phyloP scores from a whole-genome alignment of 2,329 filamentous ascomycete species.

The Pseudogymnoascus sp. region DNA sequence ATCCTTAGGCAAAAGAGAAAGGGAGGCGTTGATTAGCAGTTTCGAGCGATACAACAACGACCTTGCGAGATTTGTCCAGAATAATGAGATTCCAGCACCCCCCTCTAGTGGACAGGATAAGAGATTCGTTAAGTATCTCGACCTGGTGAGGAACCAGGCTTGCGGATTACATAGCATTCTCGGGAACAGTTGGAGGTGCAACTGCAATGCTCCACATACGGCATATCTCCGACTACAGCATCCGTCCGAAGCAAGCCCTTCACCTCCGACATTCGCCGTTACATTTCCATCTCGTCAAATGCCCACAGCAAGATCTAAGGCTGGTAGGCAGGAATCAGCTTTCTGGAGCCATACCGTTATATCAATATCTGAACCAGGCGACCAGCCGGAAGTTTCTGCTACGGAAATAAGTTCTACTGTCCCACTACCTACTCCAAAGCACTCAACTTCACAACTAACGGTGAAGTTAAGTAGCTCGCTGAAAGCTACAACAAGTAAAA shows the following conservation, averaged over 20 bases:
- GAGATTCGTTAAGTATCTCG: neutral
- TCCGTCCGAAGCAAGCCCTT: neutral
- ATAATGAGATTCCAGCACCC: neutral
- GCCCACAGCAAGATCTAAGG: neutral
- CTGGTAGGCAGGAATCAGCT: neutral
- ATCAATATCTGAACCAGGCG: neutral
- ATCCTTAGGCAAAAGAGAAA: neutral
- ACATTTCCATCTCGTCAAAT: neutral
- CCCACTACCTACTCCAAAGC: neutral
- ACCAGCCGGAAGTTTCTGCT: neutral
- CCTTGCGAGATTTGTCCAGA: neutral
- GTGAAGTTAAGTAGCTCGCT: neutral
- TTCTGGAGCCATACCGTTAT: neutral
- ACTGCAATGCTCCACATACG: neutral
- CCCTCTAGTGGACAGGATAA: neutral
- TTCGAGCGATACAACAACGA: neutral
- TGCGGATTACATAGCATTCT: neutral
- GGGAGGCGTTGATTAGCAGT: neutral
- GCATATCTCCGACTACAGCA: constrained; percentile 5
- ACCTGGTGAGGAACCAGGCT: neutral
- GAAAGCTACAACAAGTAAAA: neutral
- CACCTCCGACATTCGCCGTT: neutral
- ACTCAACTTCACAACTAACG: neutral
- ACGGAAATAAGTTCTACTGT: neutral
- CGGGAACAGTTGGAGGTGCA: constrained; percentile 5